Evolutionary conservation across 768 basidiomycete species (phyloP).

Genomic region (Tephrocybe sp.): DNA sequence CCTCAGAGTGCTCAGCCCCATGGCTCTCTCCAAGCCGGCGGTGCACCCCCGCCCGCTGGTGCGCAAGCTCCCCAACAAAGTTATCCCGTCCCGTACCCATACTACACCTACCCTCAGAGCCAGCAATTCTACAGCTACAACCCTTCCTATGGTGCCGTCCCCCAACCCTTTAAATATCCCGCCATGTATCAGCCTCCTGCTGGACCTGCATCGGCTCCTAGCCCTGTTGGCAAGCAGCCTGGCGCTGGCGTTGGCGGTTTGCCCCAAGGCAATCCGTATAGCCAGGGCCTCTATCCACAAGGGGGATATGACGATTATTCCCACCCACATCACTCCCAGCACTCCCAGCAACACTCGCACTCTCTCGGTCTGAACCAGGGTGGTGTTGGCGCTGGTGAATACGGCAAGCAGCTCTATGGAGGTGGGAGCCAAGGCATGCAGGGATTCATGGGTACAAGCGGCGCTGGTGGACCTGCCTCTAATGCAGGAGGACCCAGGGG

Average conservation of each 20-base stretch:
- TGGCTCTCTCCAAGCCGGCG: constrained; percentile 44
- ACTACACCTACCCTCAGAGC: constrained; percentile 71
- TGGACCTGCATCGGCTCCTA: constrained; percentile 63
- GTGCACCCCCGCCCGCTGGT: constrained; percentile 59
- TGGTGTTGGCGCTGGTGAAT: constrained; percentile 39
- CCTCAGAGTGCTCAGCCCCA: constrained; percentile 60
- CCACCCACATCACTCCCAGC: constrained; percentile 47
- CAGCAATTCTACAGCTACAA: constrained; percentile 76
- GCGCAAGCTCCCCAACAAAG: constrained; percentile 66
- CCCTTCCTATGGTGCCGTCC: constrained; percentile 48
- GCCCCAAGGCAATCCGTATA: constrained; percentile 57
- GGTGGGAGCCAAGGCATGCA: constrained; percentile 57
- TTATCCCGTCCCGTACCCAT: constrained; percentile 60
- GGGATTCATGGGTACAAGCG: constrained; percentile 59
- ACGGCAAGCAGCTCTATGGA: constrained; percentile 48
- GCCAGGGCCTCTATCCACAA: constrained; percentile 66
- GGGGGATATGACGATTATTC: constrained; percentile 49
- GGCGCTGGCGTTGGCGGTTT: constrained; percentile 48
- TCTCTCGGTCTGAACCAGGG: constrained; percentile 43
- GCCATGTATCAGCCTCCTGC: constrained; percentile 75
- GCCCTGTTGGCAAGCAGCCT: constrained; percentile 67
- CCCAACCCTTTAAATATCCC: constrained; percentile 77
- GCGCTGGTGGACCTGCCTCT: constrained; percentile 37
- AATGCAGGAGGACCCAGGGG: constrained; percentile 48
- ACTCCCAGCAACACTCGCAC: constrained; percentile 59